Evolutionary conservation across 2,329 filamentous ascomycete species (phyloP).

Genomic region (Fusarium napiforme): DNA sequence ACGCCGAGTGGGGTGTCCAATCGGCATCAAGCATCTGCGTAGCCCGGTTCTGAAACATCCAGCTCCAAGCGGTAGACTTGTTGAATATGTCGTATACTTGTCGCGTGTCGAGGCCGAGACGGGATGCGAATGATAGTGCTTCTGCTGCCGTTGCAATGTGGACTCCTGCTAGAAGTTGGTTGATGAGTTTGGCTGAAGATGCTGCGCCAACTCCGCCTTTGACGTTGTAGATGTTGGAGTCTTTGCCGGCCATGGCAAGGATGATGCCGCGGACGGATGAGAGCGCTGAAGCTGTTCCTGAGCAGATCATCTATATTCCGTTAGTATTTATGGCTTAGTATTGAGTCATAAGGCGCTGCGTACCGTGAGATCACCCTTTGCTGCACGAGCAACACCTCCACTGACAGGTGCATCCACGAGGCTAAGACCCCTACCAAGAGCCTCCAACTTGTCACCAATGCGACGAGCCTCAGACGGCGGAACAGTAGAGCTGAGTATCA

Average conservation of each 20-base stretch:
- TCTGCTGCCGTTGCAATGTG: neutral
- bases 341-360: rapidly evolving
- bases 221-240: neutral
- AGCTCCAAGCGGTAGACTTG: neutral
- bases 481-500: neutral
- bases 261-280: neutral
- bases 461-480: neutral
- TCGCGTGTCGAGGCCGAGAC: neutral
- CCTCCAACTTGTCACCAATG: rapidly evolving
- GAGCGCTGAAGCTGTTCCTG: rapidly evolving
- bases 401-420: neutral
- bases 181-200: constrained; percentile 1
- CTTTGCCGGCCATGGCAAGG: neutral
- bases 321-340: rapidly evolving
- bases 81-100: neutral
- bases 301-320: neutral
- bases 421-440: neutral
- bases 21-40: neutral
- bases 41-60: neutral
- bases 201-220: neutral
- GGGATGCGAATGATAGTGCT: neutral
- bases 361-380: constrained; percentile 2
- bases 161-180: neutral
- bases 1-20: neutral
- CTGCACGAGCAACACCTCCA: neutral